phyloP scores from a whole-genome alignment of 2,329 filamentous ascomycete species.

The Graphilbum ipis-grandicollis region DNA sequence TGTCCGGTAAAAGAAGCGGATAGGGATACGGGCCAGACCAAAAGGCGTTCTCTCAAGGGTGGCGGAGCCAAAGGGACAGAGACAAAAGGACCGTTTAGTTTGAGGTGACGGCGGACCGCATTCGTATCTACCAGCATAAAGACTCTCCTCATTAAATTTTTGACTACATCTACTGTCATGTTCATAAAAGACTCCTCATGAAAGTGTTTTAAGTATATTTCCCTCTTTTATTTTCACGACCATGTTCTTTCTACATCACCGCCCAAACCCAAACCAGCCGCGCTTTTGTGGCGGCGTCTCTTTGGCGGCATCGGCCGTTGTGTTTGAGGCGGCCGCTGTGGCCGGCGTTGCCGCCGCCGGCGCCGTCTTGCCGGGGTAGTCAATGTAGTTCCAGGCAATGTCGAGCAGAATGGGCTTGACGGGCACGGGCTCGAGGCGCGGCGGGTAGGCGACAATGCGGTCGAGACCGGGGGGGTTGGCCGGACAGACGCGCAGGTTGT shows the following conservation, averaged over 20 bases:
- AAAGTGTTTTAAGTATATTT: no score
- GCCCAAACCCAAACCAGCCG: slow-evolving; percentile 63
- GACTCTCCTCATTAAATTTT: no score
- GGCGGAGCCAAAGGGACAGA: no score
- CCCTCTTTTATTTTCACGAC: not conserved
- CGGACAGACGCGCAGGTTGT: slow-evolving; percentile 62
- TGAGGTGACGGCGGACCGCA: no score
- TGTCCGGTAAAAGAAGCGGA: no score
- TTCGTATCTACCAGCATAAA: no score
- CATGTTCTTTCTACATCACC: slow-evolving; percentile 15
- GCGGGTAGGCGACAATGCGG: slow-evolving; percentile 76
- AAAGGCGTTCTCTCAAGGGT: no score
- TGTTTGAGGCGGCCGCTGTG: slow-evolving; percentile 11
- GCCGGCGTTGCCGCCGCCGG: slow-evolving; percentile 1
- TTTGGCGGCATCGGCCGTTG: slow-evolving; percentile 13
- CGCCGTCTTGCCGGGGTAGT: slow-evolving; percentile 53
- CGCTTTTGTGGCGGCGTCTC: slow-evolving; percentile 40
- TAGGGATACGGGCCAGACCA: no score
- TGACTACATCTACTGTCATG: no score
- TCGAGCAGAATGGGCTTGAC: slow-evolving; percentile 94
- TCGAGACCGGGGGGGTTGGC: slow-evolving; percentile 51
- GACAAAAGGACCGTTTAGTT: no score
- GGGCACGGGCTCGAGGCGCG: slow-evolving; percentile 64
- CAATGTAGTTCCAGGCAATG: slow-evolving; percentile 93
- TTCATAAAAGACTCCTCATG: no score